Evolutionary conservation across 345 rosid genomes (phyloP).

Genomic region (Pistacia atlantica): DNA sequence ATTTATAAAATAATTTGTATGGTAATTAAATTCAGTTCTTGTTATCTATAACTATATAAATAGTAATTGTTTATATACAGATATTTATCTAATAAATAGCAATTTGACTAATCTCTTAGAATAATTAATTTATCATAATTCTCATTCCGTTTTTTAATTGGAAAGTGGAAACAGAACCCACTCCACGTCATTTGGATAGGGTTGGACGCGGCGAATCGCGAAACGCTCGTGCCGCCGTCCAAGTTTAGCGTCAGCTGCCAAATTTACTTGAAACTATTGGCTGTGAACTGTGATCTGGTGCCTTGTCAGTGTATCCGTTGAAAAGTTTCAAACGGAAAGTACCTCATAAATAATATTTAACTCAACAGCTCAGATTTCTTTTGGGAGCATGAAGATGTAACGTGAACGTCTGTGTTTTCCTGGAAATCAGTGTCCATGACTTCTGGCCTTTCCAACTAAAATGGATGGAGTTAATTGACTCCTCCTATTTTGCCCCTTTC

Average conservation of each 20-base stretch:
- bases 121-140: neutral
- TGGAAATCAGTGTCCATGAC: neutral
- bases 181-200: slow-evolving; percentile 11
- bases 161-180: neutral
- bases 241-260: neutral
- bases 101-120: too few species aligned
- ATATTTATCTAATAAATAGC: too few species aligned
- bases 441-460: neutral
- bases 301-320: neutral
- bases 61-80: too few species aligned
- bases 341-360: neutral
- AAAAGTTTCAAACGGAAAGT: too few species aligned
- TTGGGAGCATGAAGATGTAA: neutral
- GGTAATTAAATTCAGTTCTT: too few species aligned
- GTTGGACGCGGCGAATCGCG: slow-evolving; percentile 12
- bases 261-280: too few species aligned
- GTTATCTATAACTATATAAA: too few species aligned
- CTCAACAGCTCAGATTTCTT: neutral
- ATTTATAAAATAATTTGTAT: too few species aligned
- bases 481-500: neutral
- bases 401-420: neutral
- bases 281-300: too few species aligned
- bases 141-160: neutral
- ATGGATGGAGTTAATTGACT: neutral
- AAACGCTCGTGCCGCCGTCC: neutral